Conservation (phyloP, 164 flowering plant genomes). For the Malania oleifera region DNA sequence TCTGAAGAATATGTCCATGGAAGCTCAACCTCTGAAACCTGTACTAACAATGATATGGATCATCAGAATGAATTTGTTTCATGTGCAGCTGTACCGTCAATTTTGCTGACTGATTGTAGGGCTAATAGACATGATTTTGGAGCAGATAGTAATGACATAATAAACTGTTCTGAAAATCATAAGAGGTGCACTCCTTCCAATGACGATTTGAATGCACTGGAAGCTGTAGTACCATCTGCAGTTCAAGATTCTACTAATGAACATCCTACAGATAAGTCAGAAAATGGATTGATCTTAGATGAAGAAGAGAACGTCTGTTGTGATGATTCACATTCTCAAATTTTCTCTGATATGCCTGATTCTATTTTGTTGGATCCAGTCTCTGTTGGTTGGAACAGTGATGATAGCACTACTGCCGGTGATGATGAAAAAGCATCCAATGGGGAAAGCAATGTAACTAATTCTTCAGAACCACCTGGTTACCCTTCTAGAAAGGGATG, state of each 20-base stretch:
- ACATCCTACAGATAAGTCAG: slow-evolving; percentile 4
- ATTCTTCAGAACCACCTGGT: slow-evolving; percentile 12
- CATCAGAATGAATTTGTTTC: slow-evolving; percentile 15
- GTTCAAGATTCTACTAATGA: slow-evolving; percentile 13
- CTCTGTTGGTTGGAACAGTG: slow-evolving; percentile 34
- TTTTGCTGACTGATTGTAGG: slow-evolving; percentile 12
- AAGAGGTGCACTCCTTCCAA: slow-evolving; percentile 8
- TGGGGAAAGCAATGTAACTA: slow-evolving; percentile 7
- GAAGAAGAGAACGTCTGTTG: slow-evolving; percentile 11
- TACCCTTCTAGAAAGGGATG: slow-evolving; percentile 6
- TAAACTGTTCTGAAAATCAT: slow-evolving; percentile 11
- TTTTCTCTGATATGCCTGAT: slow-evolving; percentile 10
- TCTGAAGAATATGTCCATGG: slow-evolving; percentile 19
- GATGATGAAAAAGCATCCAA: slow-evolving; percentile 5
- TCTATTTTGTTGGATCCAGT: slow-evolving; percentile 18
- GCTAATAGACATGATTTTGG: slow-evolving; percentile 5
- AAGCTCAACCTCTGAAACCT: slow-evolving; percentile 22
- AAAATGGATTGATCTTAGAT: slow-evolving; percentile 8
- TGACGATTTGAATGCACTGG: slow-evolving; percentile 16
- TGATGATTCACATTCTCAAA: slow-evolving; percentile 17
- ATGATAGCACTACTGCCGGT: slow-evolving; percentile 13
- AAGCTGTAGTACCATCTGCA: slow-evolving; percentile 14
- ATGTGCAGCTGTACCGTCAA: slow-evolving; percentile 14
- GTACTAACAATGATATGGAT: slow-evolving; percentile 15
- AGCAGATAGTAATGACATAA: slow-evolving; percentile 1